These are phyloP conservation scores for Oryza meyeriana DNA, from an alignment of 176 grass and related monocot genomes.

Conservation along the genomic window DNA sequence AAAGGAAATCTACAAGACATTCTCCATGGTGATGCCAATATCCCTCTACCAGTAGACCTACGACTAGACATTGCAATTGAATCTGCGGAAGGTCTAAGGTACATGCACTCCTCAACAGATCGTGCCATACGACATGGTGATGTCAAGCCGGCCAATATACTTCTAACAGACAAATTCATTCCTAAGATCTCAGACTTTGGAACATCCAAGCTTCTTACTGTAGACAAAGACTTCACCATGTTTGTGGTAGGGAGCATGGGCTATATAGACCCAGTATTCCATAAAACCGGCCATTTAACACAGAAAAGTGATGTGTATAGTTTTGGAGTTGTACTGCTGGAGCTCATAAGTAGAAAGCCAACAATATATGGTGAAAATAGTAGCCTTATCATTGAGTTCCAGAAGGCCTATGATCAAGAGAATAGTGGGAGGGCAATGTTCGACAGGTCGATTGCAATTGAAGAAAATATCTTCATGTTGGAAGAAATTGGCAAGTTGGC, in stretches of 20 bases:
- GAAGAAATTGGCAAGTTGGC: constrained; percentile 2
- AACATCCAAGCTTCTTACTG: not conserved
- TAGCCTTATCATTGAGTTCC: constrained; percentile 2
- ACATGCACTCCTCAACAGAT: constrained; percentile 3
- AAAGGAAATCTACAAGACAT: not conserved
- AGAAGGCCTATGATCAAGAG: not conserved
- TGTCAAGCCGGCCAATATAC: constrained; percentile 25
- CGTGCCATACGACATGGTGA: constrained; percentile 10
- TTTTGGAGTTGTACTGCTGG: not conserved
- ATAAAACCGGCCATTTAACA: not conserved
- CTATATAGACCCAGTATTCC: not conserved
- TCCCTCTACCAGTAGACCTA: not conserved
- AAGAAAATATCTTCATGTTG: not conserved
- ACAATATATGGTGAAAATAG: not conserved
- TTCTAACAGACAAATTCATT: not conserved
- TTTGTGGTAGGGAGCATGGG: not conserved
- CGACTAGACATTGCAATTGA: constrained; percentile 8
- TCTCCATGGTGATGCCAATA: not conserved
- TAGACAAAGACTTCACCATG: not conserved
- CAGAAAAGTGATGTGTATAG: constrained; percentile 12
- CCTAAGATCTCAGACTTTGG: constrained; percentile 10
- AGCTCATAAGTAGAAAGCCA: not conserved
- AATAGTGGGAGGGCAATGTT: not conserved
- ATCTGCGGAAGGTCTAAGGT: not conserved
- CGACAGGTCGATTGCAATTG: not conserved